Evolutionary conservation across 23 red algal genomes (phyloP).

Genomic region (Gracilaria caudata): DNA sequence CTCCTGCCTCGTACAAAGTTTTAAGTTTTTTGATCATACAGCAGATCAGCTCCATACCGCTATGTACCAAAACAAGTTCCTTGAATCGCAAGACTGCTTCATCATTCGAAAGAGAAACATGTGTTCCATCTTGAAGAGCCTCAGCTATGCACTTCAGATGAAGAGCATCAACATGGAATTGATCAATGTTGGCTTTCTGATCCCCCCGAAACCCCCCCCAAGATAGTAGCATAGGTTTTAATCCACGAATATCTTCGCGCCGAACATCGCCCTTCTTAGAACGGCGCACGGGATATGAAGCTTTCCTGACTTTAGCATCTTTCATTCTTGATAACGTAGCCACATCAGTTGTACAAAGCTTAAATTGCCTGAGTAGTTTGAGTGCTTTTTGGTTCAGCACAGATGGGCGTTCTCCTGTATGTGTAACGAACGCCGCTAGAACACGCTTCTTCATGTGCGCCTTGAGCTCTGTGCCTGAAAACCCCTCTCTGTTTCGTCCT

Average conservation of each 20-base stretch:
- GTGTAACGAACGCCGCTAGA: background rate
- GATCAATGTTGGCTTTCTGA: background rate
- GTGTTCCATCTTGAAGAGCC: background rate
- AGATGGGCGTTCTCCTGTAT: background rate
- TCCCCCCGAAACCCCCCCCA: background rate
- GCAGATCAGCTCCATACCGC: background rate
- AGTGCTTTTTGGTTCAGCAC: background rate
- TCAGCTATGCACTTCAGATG: slow-evolving; percentile 18
- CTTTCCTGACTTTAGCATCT: background rate
- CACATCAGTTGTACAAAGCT: background rate
- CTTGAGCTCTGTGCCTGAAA: background rate
- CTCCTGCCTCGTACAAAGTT: background rate
- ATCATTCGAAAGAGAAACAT: background rate
- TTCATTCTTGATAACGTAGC: background rate
- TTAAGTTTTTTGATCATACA: background rate
- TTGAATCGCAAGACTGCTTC: background rate
- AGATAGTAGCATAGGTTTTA: background rate
- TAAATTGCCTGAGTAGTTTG: background rate
- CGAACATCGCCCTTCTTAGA: background rate
- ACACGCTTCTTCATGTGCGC: background rate
- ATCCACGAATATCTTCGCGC: background rate
- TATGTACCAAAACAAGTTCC: slow-evolving; percentile 2
- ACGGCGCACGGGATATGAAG: background rate
- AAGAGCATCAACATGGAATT: slow-evolving; percentile 1
- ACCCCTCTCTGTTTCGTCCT: background rate